Evolutionary conservation across 2,329 filamentous ascomycete genomes (phyloP), one percentile per base, ranked within the genome.

Genomic region (Pleurostoma richardsiae): DNA sequence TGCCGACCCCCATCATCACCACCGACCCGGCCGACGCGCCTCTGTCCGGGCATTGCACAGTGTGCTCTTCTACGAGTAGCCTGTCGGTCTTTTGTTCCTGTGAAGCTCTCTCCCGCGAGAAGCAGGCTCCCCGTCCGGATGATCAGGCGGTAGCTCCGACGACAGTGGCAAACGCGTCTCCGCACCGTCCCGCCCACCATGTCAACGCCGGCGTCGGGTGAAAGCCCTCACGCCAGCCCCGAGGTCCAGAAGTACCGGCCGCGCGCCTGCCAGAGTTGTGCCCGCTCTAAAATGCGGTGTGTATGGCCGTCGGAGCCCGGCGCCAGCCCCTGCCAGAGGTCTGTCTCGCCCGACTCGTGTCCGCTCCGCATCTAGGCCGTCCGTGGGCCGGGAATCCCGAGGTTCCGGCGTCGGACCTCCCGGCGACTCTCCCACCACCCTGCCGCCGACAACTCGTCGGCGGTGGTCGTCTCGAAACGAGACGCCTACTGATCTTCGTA

Each of bases 241-340:
- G 49, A 51, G 42, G 49, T 51, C 36, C 49, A 51, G 47, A 51
- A 51, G 40, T 51, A 51, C 47, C 47, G 49, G 38, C 49, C 49
- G 30, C 43, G 49, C 30, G 49, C 49, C 11, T 51, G 49, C 30
- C 49, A 51, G 39, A 47, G 47, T 6, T 51, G 49, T 28, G 49
- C 49, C 8, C 44, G 49, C 27, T 51, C 49, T 41, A 51, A 51
- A 47, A 51, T 51, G 49, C 47, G 49, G 28, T 51, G 49, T 31
- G 49, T 51, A 4, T 51, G 49, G 49, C 42, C 42, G 26, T 51
- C 49, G 19, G 49, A 51, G 39, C 49, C 49, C 6, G 49, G 49
- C 7, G 49, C 49, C 19, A 45, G 43, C n/a, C 49, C 49, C 6
- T 51, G 49, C 39, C 49, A 51, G 28, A 44, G 49, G 49, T 49